Conservation (phyloP, 2,329 filamentous ascomycete species). For the Alternaria arborescens region DNA sequence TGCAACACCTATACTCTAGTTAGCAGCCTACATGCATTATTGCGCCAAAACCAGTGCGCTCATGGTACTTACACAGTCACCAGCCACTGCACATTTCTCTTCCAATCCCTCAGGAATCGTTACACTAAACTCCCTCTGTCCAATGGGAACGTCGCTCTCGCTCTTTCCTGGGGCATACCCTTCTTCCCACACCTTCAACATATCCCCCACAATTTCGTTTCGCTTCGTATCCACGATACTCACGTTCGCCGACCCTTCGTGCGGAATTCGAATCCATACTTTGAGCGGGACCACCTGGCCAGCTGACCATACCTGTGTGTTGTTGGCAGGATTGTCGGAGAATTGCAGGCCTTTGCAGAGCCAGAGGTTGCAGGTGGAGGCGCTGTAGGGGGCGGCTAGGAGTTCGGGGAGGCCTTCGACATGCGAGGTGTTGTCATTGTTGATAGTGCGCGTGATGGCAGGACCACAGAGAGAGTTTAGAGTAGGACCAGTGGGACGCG, state of each 20-base stretch:
- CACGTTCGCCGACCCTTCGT: constrained; percentile 66
- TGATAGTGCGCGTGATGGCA: constrained; percentile 62
- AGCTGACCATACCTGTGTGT: constrained; percentile 59
- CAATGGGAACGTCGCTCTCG: constrained; percentile 46
- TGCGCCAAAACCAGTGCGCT: not conserved
- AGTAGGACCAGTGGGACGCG: constrained; percentile 60
- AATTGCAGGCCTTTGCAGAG: constrained; percentile 67
- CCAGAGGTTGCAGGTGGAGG: constrained; percentile 59
- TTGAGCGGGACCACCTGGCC: constrained; percentile 54
- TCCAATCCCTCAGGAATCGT: constrained; percentile 61
- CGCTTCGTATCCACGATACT: constrained; percentile 65
- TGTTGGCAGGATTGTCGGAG: constrained; percentile 63
- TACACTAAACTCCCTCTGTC: constrained; percentile 60
- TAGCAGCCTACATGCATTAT: not conserved
- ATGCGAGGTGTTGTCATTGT: constrained; percentile 54
- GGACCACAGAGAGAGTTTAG: constrained; percentile 62
- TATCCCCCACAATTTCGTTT: constrained; percentile 60
- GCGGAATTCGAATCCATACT: constrained; percentile 60
- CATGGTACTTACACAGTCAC: constrained; percentile 51
- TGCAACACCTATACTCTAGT: constrained; percentile 56
- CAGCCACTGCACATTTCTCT: constrained; percentile 55
- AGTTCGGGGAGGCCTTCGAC: constrained; percentile 54
- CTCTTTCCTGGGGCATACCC: constrained; percentile 38
- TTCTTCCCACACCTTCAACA: constrained; percentile 40
- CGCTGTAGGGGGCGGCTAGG: constrained; percentile 55